Base-by-base conservation (phyloP, 1,284 basidiomycete genomes). In the Pyrrhoderma lamaoense region DNA sequence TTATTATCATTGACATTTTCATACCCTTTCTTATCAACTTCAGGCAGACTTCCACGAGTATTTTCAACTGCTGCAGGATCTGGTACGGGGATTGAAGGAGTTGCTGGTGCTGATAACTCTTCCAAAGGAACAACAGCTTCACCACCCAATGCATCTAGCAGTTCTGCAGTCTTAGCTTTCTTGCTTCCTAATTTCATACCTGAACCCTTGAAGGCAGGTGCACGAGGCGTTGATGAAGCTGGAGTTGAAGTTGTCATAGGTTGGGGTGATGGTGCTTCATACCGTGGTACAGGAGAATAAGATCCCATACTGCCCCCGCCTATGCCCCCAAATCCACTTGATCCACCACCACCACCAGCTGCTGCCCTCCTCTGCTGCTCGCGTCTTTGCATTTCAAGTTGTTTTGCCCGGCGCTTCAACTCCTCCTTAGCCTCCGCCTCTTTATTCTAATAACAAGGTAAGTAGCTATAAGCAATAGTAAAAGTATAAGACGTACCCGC, bases 401-500 rank as follows among this genome's bases (percentile, higher is more conserved):
- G 94, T 67, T 97, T 96, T 2, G 96, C 95, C 38, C 95, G 85
- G 47, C 96, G 84, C 69, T 98, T 99, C 64, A 99, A 86, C 66
- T 98, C 96, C 67, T 99, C 96, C 68, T 99, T 99, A 3, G 96
- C 96, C 65, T 99, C 96, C 19, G 93, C 91, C 71, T 99, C 95
- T 73, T 99, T 99, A 76, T 99, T 99, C 83, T 93, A 22, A 2
- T 5, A 19, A 36, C 45, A 19, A 38, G 25, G 7, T 8, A 27
- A 22, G 9, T 19, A 19, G 16, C n/a, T 14, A 45, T 19, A 42
- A 22, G 18, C 35, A 9, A 34, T 13, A 31, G 37, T 42, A 51
- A 40, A 25, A 42, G 16, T 18, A 21, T 25, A 3, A 45, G 19
- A 70, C 83, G 55, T 62, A 92, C 90, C 66, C 89, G 77, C 18